Percentiles rank a stretch among this genome's conserved stretches.
Conservation (phyloP, 306 rosid genomes). For the Lathyrus tuberosus region DNA sequence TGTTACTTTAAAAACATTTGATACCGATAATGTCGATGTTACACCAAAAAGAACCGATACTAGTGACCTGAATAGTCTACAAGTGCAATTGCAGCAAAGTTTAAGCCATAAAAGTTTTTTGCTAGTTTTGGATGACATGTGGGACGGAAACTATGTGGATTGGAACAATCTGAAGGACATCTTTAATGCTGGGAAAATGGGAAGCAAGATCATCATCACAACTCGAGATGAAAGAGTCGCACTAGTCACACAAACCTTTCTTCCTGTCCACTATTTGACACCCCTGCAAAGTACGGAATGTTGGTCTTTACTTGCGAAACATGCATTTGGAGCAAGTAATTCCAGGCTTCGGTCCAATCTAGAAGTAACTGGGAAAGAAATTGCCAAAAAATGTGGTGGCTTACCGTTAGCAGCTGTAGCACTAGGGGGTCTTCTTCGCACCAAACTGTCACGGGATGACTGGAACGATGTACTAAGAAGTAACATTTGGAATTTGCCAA, state of each 20-base stretch:
- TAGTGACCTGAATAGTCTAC: not conserved
- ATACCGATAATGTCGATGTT: too few species aligned
- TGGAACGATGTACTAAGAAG: too few species aligned
- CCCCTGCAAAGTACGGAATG: slow-evolving; percentile 41
- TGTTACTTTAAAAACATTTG: too few species aligned
- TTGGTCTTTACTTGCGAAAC: slow-evolving; percentile 44
- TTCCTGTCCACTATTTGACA: slow-evolving; percentile 38
- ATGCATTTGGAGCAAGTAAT: slow-evolving; percentile 41
- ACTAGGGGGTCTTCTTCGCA: too few species aligned
- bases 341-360: slow-evolving; percentile 12
- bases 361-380: slow-evolving; percentile 41
- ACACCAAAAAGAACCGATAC: too few species aligned
- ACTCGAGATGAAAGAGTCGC: slow-evolving; percentile 43
- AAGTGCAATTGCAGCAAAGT: slow-evolving; percentile 35
- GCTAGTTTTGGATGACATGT: slow-evolving; percentile 53
- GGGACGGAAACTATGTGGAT: slow-evolving; percentile 43
- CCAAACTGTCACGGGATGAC: too few species aligned
- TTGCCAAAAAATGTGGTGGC: slow-evolving; percentile 46
- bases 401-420: too few species aligned
- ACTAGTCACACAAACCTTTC: slow-evolving; percentile 38
- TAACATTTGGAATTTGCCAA: too few species aligned
- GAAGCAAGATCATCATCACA: slow-evolving; percentile 24
- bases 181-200: not conserved
- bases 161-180: slow-evolving; percentile 42
- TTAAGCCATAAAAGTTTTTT: slow-evolving; percentile 40